phyloP scores from a whole-genome alignment of 306 rosid genomes.

The Prunus fruticosa region DNA sequence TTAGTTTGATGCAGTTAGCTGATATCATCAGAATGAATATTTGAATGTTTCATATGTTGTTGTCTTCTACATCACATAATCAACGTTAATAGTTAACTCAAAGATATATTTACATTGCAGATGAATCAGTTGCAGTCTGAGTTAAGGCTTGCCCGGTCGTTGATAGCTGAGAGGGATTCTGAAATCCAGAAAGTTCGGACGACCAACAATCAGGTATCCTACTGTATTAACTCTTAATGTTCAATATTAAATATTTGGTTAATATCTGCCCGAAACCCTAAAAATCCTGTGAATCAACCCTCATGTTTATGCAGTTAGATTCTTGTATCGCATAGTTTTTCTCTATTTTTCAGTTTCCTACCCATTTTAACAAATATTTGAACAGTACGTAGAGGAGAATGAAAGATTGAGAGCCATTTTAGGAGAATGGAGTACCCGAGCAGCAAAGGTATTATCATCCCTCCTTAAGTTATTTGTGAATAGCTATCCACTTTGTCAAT shows the following conservation, averaged over 20 bases:
- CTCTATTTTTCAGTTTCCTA: background rate
- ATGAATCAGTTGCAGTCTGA: slow-evolving; percentile 91
- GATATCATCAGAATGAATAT: background rate
- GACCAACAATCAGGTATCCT: slow-evolving; percentile 78
- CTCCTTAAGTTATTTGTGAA: background rate
- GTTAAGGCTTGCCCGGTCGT: slow-evolving; percentile 89
- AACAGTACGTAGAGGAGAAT: slow-evolving; percentile 95
- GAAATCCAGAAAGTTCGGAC: slow-evolving; percentile 77
- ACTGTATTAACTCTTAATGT: background rate
- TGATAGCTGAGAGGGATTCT: slow-evolving; percentile 86
- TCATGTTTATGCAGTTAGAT: background rate
- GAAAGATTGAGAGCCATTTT: slow-evolving; percentile 92
- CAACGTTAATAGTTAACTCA: background rate
- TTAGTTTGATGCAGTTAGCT: background rate
- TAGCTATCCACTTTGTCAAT: background rate
- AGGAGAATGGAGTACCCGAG: slow-evolving; percentile 95
- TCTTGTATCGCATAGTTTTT: background rate
- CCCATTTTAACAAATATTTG: background rate
- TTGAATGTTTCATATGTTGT: background rate
- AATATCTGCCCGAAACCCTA: background rate
- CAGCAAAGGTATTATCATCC: slow-evolving; percentile 76
- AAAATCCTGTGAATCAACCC: background rate
- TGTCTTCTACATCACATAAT: background rate
- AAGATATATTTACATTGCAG: slow-evolving; percentile 36
- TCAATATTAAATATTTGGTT: background rate